Base-by-base conservation (phyloP, 306 rosid species). In the Mimosa pudica region DNA sequence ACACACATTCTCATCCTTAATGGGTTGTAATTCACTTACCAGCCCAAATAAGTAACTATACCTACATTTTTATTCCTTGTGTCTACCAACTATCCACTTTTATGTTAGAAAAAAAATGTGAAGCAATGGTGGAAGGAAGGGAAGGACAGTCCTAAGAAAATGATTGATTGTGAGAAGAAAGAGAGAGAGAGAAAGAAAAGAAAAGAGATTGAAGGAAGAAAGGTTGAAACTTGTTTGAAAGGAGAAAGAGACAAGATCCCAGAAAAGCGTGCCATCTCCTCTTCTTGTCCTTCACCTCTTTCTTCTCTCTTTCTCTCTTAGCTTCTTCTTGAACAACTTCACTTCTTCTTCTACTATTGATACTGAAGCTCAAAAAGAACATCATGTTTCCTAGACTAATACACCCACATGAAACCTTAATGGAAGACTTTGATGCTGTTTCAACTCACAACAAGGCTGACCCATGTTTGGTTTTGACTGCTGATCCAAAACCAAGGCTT, bases 401-500 rank as follows among this genome's bases (percentile, higher is more conserved):
- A 55, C 90, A 81, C 38, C 81, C 81, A 5, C 84, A 82, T 16
- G 80, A 82, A 63, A 77, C 75, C 46, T 57, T 83, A 32, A 77
- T 80, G 35, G 84, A 82, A 44, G 97, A 91, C 51, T 71, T 90
- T 61, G 93, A 84, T 16, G 84, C 30, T 61, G 77, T 14, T 75
- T 80, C 76, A n/a, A 77, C 49, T 81, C 81, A 77, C 54, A 79
- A 73, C 75, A 71, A 88, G 14, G 92, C 89, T 1, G 98, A 95
- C 79, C 95, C 96, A 3, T 95, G 98, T 68, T 93, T 95, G 68
- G 99, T 95, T 45, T 81, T 95, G 70, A 92, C 99, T 51, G 89
- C 98, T 69, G 97, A 94, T 85, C 98, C 98, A 7, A 94, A 95
- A 81, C 99, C 99, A 73, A 98, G 99, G 20, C 99, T 95, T 85